phyloP scores from a whole-genome alignment of 2,329 filamentous ascomycete species.

The Monilinia fructigena region DNA sequence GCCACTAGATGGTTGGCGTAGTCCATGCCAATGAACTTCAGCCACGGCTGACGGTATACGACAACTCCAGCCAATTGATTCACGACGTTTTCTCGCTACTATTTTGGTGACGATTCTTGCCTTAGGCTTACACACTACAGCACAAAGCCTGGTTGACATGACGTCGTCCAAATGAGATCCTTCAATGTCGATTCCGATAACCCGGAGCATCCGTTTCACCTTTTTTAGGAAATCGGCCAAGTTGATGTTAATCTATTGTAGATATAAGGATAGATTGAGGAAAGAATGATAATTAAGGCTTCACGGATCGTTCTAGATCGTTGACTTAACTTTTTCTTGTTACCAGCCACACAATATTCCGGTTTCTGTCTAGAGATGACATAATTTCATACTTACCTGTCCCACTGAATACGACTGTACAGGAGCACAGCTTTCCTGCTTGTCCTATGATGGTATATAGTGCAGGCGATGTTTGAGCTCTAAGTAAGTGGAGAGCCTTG shows the following conservation, averaged over 20 bases:
- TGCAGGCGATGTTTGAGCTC: neutral
- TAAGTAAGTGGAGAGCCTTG: neutral
- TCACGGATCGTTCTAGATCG: neutral
- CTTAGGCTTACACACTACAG: slow-evolving; percentile 1
- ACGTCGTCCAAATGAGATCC: slow-evolving; percentile 3
- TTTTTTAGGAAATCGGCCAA: neutral
- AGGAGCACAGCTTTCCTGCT: neutral
- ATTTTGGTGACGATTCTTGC: slow-evolving; percentile 14
- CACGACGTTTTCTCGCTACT: neutral
- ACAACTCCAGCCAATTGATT: slow-evolving; percentile 16
- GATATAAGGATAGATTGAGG: neutral
- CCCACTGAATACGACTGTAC: neutral
- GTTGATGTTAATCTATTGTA: neutral
- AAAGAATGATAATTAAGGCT: neutral
- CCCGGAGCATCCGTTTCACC: neutral
- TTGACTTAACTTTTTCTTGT: neutral
- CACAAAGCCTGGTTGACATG: slow-evolving; percentile 13
- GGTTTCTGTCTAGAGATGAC: slow-evolving; percentile 8
- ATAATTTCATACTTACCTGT: neutral
- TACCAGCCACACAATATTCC: slow-evolving; percentile 13
- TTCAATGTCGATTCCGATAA: neutral
- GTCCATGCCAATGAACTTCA: slow-evolving; percentile 12
- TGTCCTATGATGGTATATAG: neutral
- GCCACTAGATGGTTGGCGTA: slow-evolving; percentile 1
- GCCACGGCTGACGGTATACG: slow-evolving; percentile 22